These are phyloP conservation scores for Xylariales sp. DNA, from an alignment of 2,329 filamentous ascomycete species.

Conservation along the genomic window DNA sequence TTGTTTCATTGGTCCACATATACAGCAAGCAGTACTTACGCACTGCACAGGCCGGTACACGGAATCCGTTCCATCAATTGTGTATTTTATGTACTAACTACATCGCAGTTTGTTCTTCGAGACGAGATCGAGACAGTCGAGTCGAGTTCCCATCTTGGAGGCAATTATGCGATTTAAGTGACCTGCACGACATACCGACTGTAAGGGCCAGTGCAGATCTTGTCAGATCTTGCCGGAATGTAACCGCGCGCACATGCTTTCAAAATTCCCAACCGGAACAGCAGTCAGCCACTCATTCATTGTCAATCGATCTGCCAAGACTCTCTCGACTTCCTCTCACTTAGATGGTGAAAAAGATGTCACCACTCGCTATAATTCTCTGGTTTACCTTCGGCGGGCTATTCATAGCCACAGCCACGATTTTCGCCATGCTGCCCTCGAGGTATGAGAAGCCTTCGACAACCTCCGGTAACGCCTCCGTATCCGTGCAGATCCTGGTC, in stretches of 20 bases:
- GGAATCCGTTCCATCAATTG: not conserved
- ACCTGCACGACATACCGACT: not conserved
- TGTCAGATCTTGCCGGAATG: not conserved
- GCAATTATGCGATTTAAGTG: not conserved
- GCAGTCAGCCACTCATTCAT: not conserved
- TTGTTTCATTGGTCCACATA: conserved; percentile 10
- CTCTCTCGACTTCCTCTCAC: not conserved
- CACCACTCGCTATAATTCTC: conserved; percentile 46
- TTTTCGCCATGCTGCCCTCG: conserved; percentile 52
- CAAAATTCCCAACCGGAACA: not conserved
- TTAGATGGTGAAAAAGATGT: conserved; percentile 34
- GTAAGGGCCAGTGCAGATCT: not conserved
- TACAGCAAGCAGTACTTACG: not conserved
- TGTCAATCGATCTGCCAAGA: not conserved
- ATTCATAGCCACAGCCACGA: conserved; percentile 48
- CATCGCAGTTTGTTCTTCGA: not conserved
- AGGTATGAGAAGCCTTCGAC: conserved; percentile 54
- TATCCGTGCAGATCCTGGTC: conserved; percentile 82
- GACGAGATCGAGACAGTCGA: not conserved
- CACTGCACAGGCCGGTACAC: not conserved
- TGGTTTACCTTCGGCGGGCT: conserved; percentile 42
- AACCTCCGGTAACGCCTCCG: conserved; percentile 40
- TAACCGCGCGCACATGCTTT: not conserved
- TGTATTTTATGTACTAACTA: no score
- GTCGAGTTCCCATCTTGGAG: no score